These are phyloP conservation scores for Brassica napus DNA, from an alignment of 345 rosid genomes.

Conservation along the genomic window DNA sequence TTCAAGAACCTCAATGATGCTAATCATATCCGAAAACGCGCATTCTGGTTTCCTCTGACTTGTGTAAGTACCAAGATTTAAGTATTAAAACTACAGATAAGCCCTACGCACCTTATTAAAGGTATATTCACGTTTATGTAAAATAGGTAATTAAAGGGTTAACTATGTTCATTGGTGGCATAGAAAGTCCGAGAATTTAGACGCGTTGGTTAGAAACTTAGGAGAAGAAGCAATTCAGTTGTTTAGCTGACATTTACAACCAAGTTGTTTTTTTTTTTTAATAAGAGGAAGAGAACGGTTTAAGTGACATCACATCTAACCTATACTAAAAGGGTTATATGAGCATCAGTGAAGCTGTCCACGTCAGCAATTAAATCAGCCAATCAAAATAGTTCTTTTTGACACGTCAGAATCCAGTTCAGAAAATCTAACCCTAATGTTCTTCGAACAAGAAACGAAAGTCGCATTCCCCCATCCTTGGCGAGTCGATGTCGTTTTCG, in stretches of 20 bases:
- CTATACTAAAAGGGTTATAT: too few relatives aligned
- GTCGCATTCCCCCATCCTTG: too few relatives aligned
- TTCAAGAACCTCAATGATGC: not conserved
- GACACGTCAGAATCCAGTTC: too few relatives aligned
- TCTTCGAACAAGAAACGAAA: too few relatives aligned
- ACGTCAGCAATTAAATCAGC: too few relatives aligned
- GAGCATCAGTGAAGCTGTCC: too few relatives aligned
- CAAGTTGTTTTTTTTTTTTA: constrained; percentile 11
- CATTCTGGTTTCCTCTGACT: constrained; percentile 10
- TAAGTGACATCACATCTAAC: constrained; percentile 41
- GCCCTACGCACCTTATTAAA: not conserved
- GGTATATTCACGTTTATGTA: constrained; percentile 6
- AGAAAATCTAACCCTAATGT: too few relatives aligned
- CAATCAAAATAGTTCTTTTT: too few relatives aligned
- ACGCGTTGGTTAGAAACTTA: constrained; percentile 80
- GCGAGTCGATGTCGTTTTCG: too few relatives aligned
- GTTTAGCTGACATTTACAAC: constrained; percentile 41
- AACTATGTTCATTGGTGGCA: constrained; percentile 25
- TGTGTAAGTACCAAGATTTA: constrained; percentile 23
- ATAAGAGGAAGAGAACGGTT: constrained; percentile 28
- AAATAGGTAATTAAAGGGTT: constrained; percentile 12
- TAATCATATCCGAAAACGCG: constrained; percentile 7
- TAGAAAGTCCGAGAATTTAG: constrained; percentile 63
- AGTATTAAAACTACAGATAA: constrained; percentile 2
- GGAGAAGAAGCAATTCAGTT: constrained; percentile 59